Base-by-base conservation (phyloP, 805 yeast genomes). In the Teunomyces aglyptinius region DNA sequence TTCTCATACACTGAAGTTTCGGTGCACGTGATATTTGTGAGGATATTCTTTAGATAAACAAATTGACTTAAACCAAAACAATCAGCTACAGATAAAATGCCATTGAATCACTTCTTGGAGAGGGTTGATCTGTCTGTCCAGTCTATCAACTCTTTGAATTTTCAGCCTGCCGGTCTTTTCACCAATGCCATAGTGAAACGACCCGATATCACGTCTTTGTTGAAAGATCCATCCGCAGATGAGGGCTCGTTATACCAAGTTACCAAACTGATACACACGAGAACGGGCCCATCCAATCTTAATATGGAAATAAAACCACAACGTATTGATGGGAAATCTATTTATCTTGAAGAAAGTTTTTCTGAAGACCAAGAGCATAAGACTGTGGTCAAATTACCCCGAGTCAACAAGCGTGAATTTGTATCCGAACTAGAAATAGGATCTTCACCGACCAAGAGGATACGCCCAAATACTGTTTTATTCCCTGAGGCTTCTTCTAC, bases 91-190 rank as follows among this genome's bases (percentile, higher is more conserved):
- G 16, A 36, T n/a, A 34, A n/a, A 22, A 36, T 36, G 39, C 48
- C 58, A 5, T 49, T 63, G 33, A 46, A 46, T 20, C 61, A 61
- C 52, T 58, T 58, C 36, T 47, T 68, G 13, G 65, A 64, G 20
- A 52, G 63, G 36, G 66, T 76, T 1, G 65, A 71, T n/a, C 64
- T 66, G 38, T 62, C 75, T 42, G 56, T 70, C 4, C 69, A 67
- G n/a, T 66, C 75, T 1, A 58, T 81, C 7, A 61, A 68, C 20
- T 59, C 67, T 7, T 68, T 76, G 3, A 67, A 78, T 45, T 83
- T 83, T 60, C 62, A 72, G 16, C 71, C 76, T 0, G 80, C 86
- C 0, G 88, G 89, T 0, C 75, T 81, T 3, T 84, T 84, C 60
- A 80, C 85, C 33, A 84, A 84, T 55, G 84, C 89, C 2, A 65